A percentile compares a stretch with the other conserved stretches of the same genome.
Evolutionary conservation across 345 rosid species (phyloP).

Genomic region (Boechera divaricarpa): DNA sequence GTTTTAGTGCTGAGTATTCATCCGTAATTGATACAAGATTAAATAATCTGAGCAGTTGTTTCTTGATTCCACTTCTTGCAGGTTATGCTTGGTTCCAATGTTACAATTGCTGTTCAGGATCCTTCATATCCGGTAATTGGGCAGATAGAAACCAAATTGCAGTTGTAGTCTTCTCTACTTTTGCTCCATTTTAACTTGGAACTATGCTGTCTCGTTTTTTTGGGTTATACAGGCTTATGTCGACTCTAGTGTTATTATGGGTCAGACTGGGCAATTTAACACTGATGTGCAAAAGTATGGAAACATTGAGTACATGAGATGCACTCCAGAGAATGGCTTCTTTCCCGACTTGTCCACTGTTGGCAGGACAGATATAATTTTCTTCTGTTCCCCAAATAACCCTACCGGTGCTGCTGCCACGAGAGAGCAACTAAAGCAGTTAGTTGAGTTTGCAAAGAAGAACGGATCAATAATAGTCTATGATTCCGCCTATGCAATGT

Average conservation of each 20-base stretch:
- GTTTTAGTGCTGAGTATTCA: background rate
- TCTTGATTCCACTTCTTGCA: constrained; percentile 45
- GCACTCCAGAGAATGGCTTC: constrained; percentile 94
- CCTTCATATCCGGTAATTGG: constrained; percentile 93
- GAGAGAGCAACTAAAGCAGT: constrained; percentile 71
- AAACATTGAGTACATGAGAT: constrained; percentile 91
- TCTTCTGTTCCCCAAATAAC: constrained; percentile 96
- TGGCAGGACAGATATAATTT: constrained; percentile 78
- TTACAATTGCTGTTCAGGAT: constrained; percentile 92
- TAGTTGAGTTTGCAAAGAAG: constrained; percentile 84
- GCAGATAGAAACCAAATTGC: constrained; percentile 11
- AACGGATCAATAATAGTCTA: constrained; percentile 92
- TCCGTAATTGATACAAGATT: background rate
- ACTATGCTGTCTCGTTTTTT: background rate
- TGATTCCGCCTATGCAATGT: constrained; percentile 94
- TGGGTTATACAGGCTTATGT: constrained; percentile 77
- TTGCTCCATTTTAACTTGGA: constrained; percentile 7
- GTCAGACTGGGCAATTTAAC: constrained; percentile 82
- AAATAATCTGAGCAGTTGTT: constrained; percentile 14
- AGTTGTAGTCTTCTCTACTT: constrained; percentile 4
- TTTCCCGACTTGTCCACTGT: constrained; percentile 86
- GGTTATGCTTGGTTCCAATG: constrained; percentile 84
- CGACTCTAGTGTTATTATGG: constrained; percentile 95
- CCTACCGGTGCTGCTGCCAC: constrained; percentile 97
- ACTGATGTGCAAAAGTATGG: constrained; percentile 67